Evolutionary conservation across 495 filamentous ascomycete genomes (phyloP).

Genomic region (Aspergillus funiculosus): DNA sequence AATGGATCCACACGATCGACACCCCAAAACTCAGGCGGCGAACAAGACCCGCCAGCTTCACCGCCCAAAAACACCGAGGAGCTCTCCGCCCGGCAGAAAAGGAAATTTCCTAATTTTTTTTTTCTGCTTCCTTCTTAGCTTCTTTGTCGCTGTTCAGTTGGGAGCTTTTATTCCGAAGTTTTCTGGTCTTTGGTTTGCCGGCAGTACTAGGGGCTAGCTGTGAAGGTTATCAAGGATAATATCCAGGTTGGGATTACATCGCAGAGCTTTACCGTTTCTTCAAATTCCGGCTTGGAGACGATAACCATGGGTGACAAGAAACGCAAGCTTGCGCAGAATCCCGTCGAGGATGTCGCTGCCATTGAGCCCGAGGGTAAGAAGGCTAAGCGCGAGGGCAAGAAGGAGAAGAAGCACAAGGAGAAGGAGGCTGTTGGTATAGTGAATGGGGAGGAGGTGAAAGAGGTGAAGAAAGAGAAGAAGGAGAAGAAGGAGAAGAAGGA

Average conservation of each 20-base stretch:
- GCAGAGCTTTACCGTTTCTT: not conserved
- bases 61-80: not conserved
- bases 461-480: conserved; percentile 7
- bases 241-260: too few species aligned
- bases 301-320: conserved; percentile 40
- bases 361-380: conserved; percentile 37
- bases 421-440: too few species aligned
- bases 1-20: too few species aligned
- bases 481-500: conserved; percentile 15
- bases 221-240: too few species aligned
- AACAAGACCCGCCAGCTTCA: not conserved
- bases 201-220: too few species aligned
- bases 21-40: not conserved
- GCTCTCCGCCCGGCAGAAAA: conserved; percentile 22
- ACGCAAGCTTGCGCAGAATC: conserved; percentile 39
- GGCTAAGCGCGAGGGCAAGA: conserved; percentile 30
- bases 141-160: not conserved
- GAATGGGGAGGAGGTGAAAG: conserved; percentile 1
- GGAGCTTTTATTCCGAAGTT: not conserved
- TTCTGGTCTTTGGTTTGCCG: not conserved
- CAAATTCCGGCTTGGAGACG: not conserved
- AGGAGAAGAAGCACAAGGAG: conserved; percentile 7
- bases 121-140: not conserved
- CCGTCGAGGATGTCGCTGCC: conserved; percentile 2
- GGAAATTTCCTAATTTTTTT: conserved; percentile 16